Evolutionary conservation across 2,329 filamentous ascomycete genomes (phyloP), one percentile per base, ranked within the genome.

Genomic region (Cytospora paraplurivora): DNA sequence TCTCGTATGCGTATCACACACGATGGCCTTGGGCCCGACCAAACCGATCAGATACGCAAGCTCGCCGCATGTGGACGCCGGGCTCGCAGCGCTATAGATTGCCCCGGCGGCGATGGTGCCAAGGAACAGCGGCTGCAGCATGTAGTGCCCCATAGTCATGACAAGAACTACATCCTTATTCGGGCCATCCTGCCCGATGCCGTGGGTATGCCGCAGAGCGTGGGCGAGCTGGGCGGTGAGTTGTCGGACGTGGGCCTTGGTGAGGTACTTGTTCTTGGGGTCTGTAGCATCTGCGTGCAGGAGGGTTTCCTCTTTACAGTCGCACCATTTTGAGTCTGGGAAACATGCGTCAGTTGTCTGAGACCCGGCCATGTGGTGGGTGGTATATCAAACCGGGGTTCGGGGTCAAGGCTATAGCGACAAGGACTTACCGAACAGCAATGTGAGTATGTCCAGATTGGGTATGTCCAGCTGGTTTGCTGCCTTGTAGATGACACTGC

Each of bases 261-360:
- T 88, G 62, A 89, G 73, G 60, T 72, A 70, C 58, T 81, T 78
- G n/a, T 75, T 75, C 33, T 50, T 5, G 0, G 85, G 83, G 56
- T 87, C 76, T 7, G 79, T 77, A 0, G 87, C 86, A 67, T 87
- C 85, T 51, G 79, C 77, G 70, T 88, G 85, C 4, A 89, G 73
- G 2, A 82, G 69, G 0, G 81, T 83, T 58, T 85, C 77, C 53
- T 84, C 80, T 27, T 78, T 69, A 13, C 74, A 70, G 1, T 65
- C 67, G 49, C 71, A 72, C 4, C 71, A 65, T 34, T 75, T 64
- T 17, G 72, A 77, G 17, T 81, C 79, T 61, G 52, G 41, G 21
- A 32, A 10, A 27, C 13, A 11, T 79, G 56, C 12, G 34, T 62
- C 6, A 53, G 33, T 51, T 10, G 27, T 56, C 13, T 19, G 1